Percentiles rank a stretch among this genome's conserved stretches.
phyloP scores from a whole-genome alignment of 2,329 filamentous ascomycete species.

The Monilinia vaccinii-corymbosi region DNA sequence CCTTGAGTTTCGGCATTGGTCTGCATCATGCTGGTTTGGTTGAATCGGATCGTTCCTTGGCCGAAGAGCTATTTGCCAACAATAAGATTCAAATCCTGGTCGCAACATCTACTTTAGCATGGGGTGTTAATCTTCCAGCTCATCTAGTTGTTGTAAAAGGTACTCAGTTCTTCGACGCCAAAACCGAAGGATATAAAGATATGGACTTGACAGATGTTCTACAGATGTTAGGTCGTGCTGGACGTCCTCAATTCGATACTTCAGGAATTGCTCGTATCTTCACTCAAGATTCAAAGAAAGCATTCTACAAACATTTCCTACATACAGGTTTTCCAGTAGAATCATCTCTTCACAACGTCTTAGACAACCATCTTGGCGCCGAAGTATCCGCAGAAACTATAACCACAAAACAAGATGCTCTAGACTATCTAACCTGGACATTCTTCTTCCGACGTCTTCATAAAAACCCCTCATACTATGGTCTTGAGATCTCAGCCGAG shows the following conservation, averaged over 20 bases:
- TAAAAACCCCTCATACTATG: slow-evolving; percentile 98
- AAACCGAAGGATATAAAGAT: slow-evolving; percentile 94
- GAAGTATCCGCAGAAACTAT: slow-evolving; percentile 93
- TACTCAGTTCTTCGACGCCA: slow-evolving; percentile 96
- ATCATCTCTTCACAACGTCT: slow-evolving; percentile 87
- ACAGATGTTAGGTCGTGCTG: slow-evolving; percentile 94
- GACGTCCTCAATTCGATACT: slow-evolving; percentile 90
- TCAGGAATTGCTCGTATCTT: slow-evolving; percentile 96
- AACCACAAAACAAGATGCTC: slow-evolving; percentile 86
- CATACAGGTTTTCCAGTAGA: slow-evolving; percentile 98
- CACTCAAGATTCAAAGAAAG: slow-evolving; percentile 94
- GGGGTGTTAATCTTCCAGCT: slow-evolving; percentile 95
- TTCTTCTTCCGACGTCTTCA: slow-evolving; percentile 97
- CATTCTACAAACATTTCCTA: slow-evolving; percentile 98
- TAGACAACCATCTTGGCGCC: slow-evolving; percentile 93
- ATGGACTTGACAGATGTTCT: slow-evolving; percentile 98
- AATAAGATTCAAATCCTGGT: slow-evolving; percentile 98
- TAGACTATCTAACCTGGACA: slow-evolving; percentile 98
- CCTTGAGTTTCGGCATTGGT: slow-evolving; percentile 94
- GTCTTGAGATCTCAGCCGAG: slow-evolving; percentile 83
- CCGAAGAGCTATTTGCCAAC: slow-evolving; percentile 91
- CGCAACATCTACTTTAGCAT: slow-evolving; percentile 80
- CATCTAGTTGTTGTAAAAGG: slow-evolving; percentile 97
- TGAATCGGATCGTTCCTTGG: slow-evolving; percentile 82
- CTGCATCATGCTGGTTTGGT: slow-evolving; percentile 95